Percentiles rank a stretch among this genome's conserved stretches.
phyloP scores from a whole-genome alignment of 352 stramenopile genomes.

The Phytophthora palmivora region DNA sequence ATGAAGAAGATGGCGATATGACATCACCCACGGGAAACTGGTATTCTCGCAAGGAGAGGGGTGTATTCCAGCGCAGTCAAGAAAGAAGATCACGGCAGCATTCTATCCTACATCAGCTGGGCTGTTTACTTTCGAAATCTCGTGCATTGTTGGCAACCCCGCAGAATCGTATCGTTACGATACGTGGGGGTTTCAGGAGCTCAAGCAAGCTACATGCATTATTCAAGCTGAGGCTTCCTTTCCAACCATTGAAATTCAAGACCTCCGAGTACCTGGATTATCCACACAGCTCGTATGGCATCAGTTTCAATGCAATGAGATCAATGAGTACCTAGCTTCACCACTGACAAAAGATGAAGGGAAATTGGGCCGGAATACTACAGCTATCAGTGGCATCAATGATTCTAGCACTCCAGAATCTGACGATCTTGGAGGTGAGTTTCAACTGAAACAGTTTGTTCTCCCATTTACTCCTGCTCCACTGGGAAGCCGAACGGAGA shows the following conservation, averaged over 20 bases:
- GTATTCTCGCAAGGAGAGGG: conserved; percentile 70
- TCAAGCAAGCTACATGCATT: conserved; percentile 48
- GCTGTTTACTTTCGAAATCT: conserved; percentile 76
- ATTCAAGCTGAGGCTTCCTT: conserved; percentile 86
- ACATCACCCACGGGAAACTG: conserved; percentile 31
- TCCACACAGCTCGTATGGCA: conserved; percentile 67
- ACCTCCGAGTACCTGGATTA: conserved; percentile 70
- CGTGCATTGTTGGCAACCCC: conserved; percentile 50
- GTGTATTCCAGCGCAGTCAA: conserved; percentile 74
- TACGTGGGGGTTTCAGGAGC: conserved; percentile 28
- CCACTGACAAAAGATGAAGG: conserved; percentile 50
- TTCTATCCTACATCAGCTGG: conserved; percentile 74
- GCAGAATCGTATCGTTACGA: conserved; percentile 28
- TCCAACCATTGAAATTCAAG: conserved; percentile 85
- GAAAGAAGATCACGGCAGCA: conserved; percentile 80
- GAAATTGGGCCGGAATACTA: conserved; percentile 33
- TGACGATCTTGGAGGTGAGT: conserved; percentile 17
- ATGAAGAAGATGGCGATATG: conserved; percentile 5
- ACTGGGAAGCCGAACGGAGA: conserved; percentile 56
- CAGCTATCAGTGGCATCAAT: conserved; percentile 23
- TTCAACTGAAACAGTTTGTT: conserved; percentile 52
- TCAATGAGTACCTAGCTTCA: conserved; percentile 73
- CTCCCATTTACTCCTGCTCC: conserved; percentile 85
- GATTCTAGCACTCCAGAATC: conserved; percentile 16
- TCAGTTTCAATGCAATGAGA: conserved; percentile 76